phyloP scores from a whole-genome alignment of 257 asterid species.

The Solanum peruvianum region DNA sequence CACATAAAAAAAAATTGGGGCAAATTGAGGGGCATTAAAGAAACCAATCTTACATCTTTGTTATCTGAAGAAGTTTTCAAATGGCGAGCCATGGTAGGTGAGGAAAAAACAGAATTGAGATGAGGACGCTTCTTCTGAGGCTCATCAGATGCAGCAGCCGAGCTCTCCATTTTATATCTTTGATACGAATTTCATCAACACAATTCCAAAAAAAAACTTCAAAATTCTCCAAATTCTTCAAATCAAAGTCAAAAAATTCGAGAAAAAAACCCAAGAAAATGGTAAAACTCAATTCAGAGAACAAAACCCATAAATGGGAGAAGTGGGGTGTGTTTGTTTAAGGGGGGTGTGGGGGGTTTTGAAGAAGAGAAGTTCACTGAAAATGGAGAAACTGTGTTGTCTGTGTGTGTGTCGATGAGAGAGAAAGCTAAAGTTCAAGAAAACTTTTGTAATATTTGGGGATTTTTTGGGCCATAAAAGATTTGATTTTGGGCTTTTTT shows the following conservation, averaged over 20 bases:
- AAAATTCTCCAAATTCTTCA: background rate
- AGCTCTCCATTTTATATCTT: slow-evolving; percentile 2
- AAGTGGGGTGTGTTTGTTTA: background rate
- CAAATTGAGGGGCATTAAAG: background rate
- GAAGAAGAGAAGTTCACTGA: background rate
- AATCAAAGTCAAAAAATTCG: background rate
- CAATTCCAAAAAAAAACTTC: background rate
- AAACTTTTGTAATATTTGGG: background rate
- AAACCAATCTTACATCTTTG: slow-evolving; percentile 30
- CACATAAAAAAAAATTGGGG: background rate
- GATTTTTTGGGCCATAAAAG: background rate
- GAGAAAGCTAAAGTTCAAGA: background rate
- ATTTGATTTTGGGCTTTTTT: background rate
- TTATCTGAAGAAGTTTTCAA: slow-evolving; percentile 44
- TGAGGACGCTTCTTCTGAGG: slow-evolving; percentile 70
- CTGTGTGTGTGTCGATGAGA: background rate
- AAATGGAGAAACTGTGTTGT: background rate
- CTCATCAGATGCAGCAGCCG: slow-evolving; percentile 31
- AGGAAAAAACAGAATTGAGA: slow-evolving; percentile 25
- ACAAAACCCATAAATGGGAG: background rate
- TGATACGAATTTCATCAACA: background rate
- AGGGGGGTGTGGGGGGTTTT: background rate
- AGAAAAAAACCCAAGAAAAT: background rate
- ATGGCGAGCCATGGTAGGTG: slow-evolving; percentile 45
- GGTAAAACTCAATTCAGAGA: background rate